Percentiles rank a stretch among this genome's conserved stretches.
Evolutionary conservation across 768 basidiomycete species (phyloP).

Genomic region (Crassisporium funariophilum): DNA sequence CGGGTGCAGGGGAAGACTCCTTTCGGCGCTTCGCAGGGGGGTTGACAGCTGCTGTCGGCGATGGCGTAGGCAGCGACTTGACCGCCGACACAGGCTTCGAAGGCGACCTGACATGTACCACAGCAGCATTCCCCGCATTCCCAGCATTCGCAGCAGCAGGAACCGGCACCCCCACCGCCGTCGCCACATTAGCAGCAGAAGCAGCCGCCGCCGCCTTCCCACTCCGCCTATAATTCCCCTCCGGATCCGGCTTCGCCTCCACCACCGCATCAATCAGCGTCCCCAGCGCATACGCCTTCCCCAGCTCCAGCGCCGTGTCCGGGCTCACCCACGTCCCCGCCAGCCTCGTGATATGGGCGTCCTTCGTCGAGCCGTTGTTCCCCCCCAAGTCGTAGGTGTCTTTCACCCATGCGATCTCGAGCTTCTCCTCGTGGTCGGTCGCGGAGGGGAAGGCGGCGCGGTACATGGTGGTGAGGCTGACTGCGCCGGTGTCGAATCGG

Average conservation of each 20-base stretch:
- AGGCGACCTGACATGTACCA: conserved; percentile 10
- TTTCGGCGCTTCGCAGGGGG: conserved; percentile 66
- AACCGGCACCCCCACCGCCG: conserved; percentile 26
- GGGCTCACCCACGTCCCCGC: conserved; percentile 88
- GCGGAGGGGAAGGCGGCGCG: conserved; percentile 91
- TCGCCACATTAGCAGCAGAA: conserved; percentile 28
- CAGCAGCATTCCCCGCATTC: conserved; percentile 12
- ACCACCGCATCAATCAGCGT: conserved; percentile 67
- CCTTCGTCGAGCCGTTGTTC: conserved; percentile 73
- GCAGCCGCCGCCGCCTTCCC: conserved; percentile 37
- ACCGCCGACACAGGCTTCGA: conserved; percentile 30
- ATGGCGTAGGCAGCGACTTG: conserved; percentile 43
- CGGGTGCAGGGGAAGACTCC: conserved; percentile 57
- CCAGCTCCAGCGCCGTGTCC: conserved; percentile 65
- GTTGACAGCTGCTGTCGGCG: conserved; percentile 36
- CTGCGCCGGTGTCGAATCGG: conserved; percentile 89
- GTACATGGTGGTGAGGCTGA: conserved; percentile 95
- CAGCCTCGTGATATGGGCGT: conserved; percentile 65
- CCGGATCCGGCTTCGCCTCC: conserved; percentile 76
- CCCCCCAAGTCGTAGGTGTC: conserved; percentile 73
- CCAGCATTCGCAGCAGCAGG: conserved; percentile 37
- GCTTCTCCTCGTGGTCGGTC: conserved; percentile 72
- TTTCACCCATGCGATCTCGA: conserved; percentile 83
- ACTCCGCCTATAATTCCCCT: conserved; percentile 76
- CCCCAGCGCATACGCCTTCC: conserved; percentile 63